Base-by-base conservation (phyloP, 2,329 filamentous ascomycete species). In the Aspergillus latus region DNA sequence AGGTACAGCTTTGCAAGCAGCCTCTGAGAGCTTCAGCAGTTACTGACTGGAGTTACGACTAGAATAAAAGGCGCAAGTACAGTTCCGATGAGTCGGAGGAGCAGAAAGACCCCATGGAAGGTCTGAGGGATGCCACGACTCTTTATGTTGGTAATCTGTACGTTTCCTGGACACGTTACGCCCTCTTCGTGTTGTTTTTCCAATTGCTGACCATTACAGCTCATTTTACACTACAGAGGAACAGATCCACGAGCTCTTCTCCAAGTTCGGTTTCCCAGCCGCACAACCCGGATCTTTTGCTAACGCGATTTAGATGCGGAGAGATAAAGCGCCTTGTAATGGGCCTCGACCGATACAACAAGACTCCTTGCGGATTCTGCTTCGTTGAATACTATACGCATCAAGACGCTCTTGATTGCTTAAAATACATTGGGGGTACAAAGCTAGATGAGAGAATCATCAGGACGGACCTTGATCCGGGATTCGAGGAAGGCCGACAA, bases 371-470 rank as follows among this genome's bases (percentile, higher is more conserved):
- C 76, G 94, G 94, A 40, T 99, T 99, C 82, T 99, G 94, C 81
- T 99, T 99, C 71, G 94, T 99, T 69, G 94, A 99, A 77, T 99
- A 99, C 79, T 97, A 97, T 80, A 97, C 88, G 30, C 94, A 97
- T 74, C 88, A 96, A 71, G 94, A 99, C 74, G 94, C 94, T 7
- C 83, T 99, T 49, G 94, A 99, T 74, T 97, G 93, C 76, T 88
- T 99, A 87, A 99, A 97, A 78, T 99, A 97, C 73, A 88, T 99
- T 68, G 94, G 94, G 54, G 94, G 94, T 56, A 99, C 94, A 36
- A 99, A 99, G 80, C 84, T 99, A 45, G 94, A 99, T 74, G 94
- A 99, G 81, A 87, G 94, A 66, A 88, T 99, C 70, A 97, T 99
- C 70, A 84, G 94, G 58, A 96, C 93, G 26, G 94, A 99, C 78